phyloP scores from a whole-genome alignment of 2,329 filamentous ascomycete genomes.

The Nemania diffusa region DNA sequence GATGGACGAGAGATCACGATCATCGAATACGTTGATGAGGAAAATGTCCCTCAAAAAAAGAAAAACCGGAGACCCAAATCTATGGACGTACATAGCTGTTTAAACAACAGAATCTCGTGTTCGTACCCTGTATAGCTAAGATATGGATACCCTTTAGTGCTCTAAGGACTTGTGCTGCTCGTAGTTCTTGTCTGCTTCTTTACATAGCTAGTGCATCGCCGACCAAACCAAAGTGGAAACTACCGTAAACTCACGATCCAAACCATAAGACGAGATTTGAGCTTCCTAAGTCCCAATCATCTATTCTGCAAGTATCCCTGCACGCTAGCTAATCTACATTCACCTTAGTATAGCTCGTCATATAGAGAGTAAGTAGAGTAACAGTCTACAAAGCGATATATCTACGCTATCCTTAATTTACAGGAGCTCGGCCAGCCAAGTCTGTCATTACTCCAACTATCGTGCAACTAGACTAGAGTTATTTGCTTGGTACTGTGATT shows the following conservation, averaged over 20 bases:
- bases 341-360: too few species aligned
- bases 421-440: neutral
- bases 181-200: neutral
- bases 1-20: slow-evolving; percentile 14
- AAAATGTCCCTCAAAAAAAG: slow-evolving; percentile 1
- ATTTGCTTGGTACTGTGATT: neutral
- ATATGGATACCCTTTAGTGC: slow-evolving; percentile 24
- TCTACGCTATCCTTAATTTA: too few species aligned
- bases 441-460: neutral
- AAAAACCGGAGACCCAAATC: slow-evolving; percentile 7
- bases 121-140: slow-evolving; percentile 22
- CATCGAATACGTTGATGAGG: slow-evolving; percentile 22
- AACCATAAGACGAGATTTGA: neutral
- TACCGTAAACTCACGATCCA: neutral
- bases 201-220: neutral
- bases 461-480: neutral
- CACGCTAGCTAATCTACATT: too few species aligned
- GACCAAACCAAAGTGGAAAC: neutral
- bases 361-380: neutral
- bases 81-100: slow-evolving; percentile 30
- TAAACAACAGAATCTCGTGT: slow-evolving; percentile 8
- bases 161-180: neutral
- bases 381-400: too few species aligned
- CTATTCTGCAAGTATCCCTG: neutral
- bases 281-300: neutral